phyloP scores from a whole-genome alignment of 805 yeast species.

The Saccharomycopsis lassenensis region DNA sequence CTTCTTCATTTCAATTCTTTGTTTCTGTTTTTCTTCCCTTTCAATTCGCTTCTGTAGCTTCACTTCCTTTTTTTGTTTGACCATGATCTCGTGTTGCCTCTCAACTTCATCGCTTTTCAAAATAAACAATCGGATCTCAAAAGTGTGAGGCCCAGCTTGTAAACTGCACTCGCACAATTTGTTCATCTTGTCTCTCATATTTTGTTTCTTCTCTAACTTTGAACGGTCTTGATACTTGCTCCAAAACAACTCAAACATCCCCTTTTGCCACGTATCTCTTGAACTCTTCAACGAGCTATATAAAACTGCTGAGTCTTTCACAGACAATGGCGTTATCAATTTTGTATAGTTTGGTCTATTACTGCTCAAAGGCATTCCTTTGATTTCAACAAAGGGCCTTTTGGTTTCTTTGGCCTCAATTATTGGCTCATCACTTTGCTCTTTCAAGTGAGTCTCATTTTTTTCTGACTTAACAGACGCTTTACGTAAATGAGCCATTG shows the following conservation, averaged over 20 bases:
- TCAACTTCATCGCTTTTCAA: constrained; percentile 70
- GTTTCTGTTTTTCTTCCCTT: constrained; percentile 27
- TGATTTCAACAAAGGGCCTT: constrained; percentile 53
- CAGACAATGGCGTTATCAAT: constrained; percentile 53
- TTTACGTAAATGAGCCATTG: no score
- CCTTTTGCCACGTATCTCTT: constrained; percentile 53
- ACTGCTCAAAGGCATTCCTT: constrained; percentile 57
- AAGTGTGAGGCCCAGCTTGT: constrained; percentile 73
- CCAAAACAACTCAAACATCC: constrained; percentile 77
- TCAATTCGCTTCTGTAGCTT: constrained; percentile 18
- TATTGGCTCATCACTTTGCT: no score
- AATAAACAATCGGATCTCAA: constrained; percentile 70
- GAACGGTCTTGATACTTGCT: constrained; percentile 42
- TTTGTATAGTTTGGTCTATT: constrained; percentile 54
- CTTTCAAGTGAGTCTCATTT: no score
- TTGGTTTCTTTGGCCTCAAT: not conserved
- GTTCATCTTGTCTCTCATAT: constrained; percentile 78
- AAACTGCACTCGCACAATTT: constrained; percentile 70
- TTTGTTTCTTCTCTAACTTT: constrained; percentile 32
- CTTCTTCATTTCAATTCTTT: constrained; percentile 23
- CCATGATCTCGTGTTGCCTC: constrained; percentile 30
- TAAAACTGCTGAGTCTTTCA: constrained; percentile 62
- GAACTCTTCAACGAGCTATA: constrained; percentile 67
- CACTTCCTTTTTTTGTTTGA: constrained; percentile 24
- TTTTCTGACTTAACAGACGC: no score